Conservation (phyloP, 2,329 filamentous ascomycete species). For the Exophiala lecanii-corni region DNA sequence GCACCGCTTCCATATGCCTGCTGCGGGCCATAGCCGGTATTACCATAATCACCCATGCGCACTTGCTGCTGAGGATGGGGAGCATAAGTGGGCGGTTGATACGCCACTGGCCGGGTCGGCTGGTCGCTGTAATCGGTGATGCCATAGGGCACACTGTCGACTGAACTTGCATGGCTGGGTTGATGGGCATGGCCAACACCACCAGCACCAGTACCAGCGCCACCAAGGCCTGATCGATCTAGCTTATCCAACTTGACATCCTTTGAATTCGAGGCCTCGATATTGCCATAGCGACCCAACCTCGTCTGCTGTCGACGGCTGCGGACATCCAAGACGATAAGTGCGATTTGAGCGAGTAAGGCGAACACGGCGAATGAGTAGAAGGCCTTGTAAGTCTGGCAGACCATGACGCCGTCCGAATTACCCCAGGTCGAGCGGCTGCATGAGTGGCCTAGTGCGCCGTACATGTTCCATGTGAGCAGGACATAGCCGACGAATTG, state of each 20-base stretch:
- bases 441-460: conserved; percentile 51
- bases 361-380: conserved; percentile 53
- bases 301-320: conserved; percentile 42
- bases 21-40: conserved; percentile 1
- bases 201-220: conserved; percentile 6
- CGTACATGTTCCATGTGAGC: conserved; percentile 50
- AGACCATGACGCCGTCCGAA: conserved; percentile 52
- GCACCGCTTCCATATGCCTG: conserved; percentile 2
- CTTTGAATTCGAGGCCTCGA: conserved; percentile 33
- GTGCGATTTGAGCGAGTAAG: conserved; percentile 42
- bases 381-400: conserved; percentile 56
- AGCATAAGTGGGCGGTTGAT: not conserved
- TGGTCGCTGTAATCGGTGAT: conserved; percentile 8
- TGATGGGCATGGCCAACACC: not conserved
- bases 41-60: not conserved
- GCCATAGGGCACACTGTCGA: conserved; percentile 13
- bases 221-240: conserved; percentile 20
- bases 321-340: conserved; percentile 48
- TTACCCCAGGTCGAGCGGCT: conserved; percentile 49
- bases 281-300: conserved; percentile 46
- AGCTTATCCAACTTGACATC: conserved; percentile 35
- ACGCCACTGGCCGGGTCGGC: conserved; percentile 4
- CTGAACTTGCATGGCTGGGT: not conserved
- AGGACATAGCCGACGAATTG: conserved; percentile 52
- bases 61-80: not conserved